phyloP scores from a whole-genome alignment of 1,284 basidiomycete species.

The Prillingera fragicola region DNA sequence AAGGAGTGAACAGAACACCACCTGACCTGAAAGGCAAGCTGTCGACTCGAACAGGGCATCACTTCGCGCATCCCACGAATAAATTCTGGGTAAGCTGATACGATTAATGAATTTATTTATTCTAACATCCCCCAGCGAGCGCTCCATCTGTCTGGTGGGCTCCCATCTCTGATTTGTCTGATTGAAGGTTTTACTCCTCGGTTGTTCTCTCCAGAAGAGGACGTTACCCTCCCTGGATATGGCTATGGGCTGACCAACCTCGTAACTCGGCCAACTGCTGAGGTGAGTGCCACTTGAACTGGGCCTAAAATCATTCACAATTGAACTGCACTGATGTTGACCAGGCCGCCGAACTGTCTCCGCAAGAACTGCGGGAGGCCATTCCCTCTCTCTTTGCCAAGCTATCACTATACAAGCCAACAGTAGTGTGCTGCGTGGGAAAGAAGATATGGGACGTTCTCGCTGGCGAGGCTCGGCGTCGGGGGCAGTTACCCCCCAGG shows the following conservation, averaged over 20 bases:
- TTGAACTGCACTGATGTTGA: neutral
- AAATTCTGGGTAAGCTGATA: constrained; percentile 43
- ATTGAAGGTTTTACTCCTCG: constrained; percentile 53
- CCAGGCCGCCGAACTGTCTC: constrained; percentile 54
- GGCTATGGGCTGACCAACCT: constrained; percentile 61
- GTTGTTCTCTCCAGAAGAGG: constrained; percentile 39
- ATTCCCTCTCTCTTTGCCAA: constrained; percentile 57
- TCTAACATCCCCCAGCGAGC: constrained; percentile 46
- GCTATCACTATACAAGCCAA: constrained; percentile 55
- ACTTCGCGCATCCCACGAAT: constrained; percentile 67
- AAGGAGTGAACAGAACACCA: too few species aligned
- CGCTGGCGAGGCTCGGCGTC: constrained; percentile 41
- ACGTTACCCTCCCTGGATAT: constrained; percentile 36
- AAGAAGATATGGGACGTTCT: constrained; percentile 62
- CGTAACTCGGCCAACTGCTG: constrained; percentile 56
- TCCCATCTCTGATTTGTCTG: neutral
- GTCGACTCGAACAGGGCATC: too few species aligned
- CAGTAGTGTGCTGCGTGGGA: constrained; percentile 65
- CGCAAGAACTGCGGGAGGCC: constrained; percentile 53
- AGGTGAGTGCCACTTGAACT: too few species aligned
- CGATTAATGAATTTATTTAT: neutral
- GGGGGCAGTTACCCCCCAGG: neutral
- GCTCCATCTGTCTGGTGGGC: constrained; percentile 54
- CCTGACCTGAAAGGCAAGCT: too few species aligned
- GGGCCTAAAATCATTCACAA: neutral